Base-by-base conservation (phyloP, 2,329 filamentous ascomycete species). In the Microdochium nivale region DNA sequence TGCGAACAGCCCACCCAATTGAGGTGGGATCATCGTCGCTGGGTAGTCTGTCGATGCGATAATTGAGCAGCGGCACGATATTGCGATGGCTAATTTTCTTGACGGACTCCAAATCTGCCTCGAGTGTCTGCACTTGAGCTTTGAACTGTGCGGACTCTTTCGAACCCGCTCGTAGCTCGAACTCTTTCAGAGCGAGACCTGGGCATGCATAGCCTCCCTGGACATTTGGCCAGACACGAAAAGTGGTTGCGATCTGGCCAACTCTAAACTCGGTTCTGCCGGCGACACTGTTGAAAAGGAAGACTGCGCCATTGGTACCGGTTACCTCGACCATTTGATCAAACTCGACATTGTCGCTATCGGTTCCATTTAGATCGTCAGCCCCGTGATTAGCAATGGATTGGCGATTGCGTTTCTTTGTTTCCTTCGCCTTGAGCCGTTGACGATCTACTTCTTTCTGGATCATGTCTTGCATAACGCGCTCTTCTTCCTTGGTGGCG, bases 31-130 rank as follows among this genome's bases (percentile, higher is more conserved):
- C 69, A 37, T 70, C 64, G 16, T 71, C 61, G 70, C 56, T 52
- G 55, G 66, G 52, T 56, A 70, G 71, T 44, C 78, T 73, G 62
- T 86, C 77, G 55, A 96, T 87, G 59, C 88, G 90, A 70, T 90
- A 95, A 55, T 91, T 90, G 52, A 95, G 75, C 35, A 97, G 76
- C 49, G 87, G 83, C 44, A 94, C 78, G 13, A 97, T 71, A 61
- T 90, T 89, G 24, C 81, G 78, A 64, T 96, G 90, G 3, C 81
- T 80, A 37, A 94, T 72, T 57, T 79, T 81, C 65, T 88, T 94
- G 49, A 95, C 72, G 10, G 80, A 76, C 57, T 92, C 87, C 33
- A 99, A 75, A 53, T 87, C 80, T 40, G 80, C 79, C 66, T 96
- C 91, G 24, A 95, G 78, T 8, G 78, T 77, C 61, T 90, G 85